phyloP scores from a whole-genome alignment of 805 yeast species.

The Ogataea ramenticola region DNA sequence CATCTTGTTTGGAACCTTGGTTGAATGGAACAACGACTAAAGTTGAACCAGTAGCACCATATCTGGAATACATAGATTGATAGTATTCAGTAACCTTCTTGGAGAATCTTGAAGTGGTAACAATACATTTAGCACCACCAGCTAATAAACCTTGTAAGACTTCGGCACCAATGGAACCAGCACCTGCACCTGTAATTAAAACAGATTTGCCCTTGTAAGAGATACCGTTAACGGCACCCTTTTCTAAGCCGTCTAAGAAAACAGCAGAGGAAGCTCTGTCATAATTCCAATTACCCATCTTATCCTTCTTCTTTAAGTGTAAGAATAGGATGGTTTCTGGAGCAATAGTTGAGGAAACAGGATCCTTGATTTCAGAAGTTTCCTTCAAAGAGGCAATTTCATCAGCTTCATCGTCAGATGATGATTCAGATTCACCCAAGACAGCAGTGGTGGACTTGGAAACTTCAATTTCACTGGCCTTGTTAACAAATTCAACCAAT shows the following conservation, averaged over 20 bases:
- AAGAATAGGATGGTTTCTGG: slow-evolving; percentile 90
- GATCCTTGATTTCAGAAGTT: slow-evolving; percentile 58
- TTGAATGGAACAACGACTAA: slow-evolving; percentile 97
- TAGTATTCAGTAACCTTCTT: slow-evolving; percentile 92
- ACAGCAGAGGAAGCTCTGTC: slow-evolving; percentile 69
- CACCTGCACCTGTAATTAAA: slow-evolving; percentile 96
- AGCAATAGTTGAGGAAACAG: slow-evolving; percentile 68
- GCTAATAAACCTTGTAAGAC: slow-evolving; percentile 87
- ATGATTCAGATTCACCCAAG: slow-evolving; percentile 32
- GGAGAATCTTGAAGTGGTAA: slow-evolving; percentile 93
- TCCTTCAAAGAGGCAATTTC: slow-evolving; percentile 84
- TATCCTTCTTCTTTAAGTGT: slow-evolving; percentile 75
- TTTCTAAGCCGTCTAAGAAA: slow-evolving; percentile 86
- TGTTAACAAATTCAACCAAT: slow-evolving; percentile 59
- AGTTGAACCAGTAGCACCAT: slow-evolving; percentile 88
- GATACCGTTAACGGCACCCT: slow-evolving; percentile 90
- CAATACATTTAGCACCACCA: slow-evolving; percentile 97
- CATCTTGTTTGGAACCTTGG: slow-evolving; percentile 95
- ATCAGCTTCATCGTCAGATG: slow-evolving; percentile 55
- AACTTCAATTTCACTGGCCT: slow-evolving; percentile 65
- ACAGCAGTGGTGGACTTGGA: slow-evolving; percentile 52
- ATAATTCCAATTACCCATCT: slow-evolving; percentile 74
- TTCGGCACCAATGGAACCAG: slow-evolving; percentile 98
- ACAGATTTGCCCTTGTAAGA: slow-evolving; percentile 85
- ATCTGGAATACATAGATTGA: slow-evolving; percentile 86